A percentile compares a stretch with the other conserved stretches of the same genome.
Evolutionary conservation across 495 filamentous ascomycete genomes (phyloP).

Genomic region (Lophiotrema nucula): DNA sequence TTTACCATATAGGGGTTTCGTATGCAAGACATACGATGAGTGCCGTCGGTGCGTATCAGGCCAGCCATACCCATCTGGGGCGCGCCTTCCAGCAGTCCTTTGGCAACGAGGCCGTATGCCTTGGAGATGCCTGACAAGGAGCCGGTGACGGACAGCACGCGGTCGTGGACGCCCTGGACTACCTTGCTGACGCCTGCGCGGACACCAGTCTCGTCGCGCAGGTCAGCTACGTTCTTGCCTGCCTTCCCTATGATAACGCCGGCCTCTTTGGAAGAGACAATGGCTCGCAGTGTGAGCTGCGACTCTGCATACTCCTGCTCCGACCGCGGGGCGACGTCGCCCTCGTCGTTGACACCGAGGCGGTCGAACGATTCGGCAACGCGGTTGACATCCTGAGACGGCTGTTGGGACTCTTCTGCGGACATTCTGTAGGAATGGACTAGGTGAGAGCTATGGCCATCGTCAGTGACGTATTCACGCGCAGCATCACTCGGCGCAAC

Average conservation of each 20-base stretch:
- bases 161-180: conserved; percentile 93
- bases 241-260: conserved; percentile 98
- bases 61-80: conserved; percentile 94
- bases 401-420: conserved; percentile 36
- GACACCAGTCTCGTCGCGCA: conserved; percentile 95
- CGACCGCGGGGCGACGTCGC: conserved; percentile 49
- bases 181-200: conserved; percentile 99
- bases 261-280: conserved; percentile 97
- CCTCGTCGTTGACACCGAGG: conserved; percentile 35
- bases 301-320: conserved; percentile 94
- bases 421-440: conserved; percentile 40
- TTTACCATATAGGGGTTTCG: background rate
- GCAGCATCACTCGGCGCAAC: background rate
- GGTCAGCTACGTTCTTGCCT: conserved; percentile 95
- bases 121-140: conserved; percentile 78
- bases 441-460: conserved; percentile 6
- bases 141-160: conserved; percentile 92
- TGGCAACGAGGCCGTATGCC: conserved; percentile 90
- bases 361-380: conserved; percentile 35
- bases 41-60: conserved; percentile 76
- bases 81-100: conserved; percentile 86
- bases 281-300: conserved; percentile 89
- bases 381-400: conserved; percentile 34
- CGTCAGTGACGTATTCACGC: conserved; percentile 19
- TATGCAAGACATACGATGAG: conserved; percentile 75